A percentile compares a stretch with the other conserved stretches of the same genome.
phyloP scores from a whole-genome alignment of 2,329 filamentous ascomycete genomes.

The Pestalotiopsis fici region DNA sequence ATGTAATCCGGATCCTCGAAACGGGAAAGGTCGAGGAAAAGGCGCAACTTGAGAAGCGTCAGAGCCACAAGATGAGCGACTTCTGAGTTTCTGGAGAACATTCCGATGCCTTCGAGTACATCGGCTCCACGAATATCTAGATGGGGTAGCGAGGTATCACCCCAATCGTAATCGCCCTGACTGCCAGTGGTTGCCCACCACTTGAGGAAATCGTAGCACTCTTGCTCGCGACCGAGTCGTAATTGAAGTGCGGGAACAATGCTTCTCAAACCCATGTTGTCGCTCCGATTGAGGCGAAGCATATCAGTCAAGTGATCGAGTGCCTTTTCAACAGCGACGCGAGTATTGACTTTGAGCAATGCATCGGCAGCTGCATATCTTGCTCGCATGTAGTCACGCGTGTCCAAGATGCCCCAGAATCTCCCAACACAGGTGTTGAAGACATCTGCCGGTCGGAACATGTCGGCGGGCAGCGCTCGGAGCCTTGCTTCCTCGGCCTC shows the following conservation, averaged over 20 bases:
- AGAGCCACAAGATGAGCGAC: background rate
- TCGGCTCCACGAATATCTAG: constrained; percentile 21
- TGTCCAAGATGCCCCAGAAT: constrained; percentile 43
- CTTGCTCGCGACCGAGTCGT: constrained; percentile 49
- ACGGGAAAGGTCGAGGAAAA: background rate
- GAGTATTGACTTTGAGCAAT: constrained; percentile 32
- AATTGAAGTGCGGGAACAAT: constrained; percentile 42
- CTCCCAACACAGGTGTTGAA: constrained; percentile 39
- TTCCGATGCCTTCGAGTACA: background rate
- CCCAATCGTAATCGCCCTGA: constrained; percentile 33
- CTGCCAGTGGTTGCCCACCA: constrained; percentile 26
- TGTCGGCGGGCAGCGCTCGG: constrained; percentile 28
- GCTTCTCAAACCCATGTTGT: constrained; percentile 44
- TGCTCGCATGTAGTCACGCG: constrained; percentile 45
- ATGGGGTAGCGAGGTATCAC: constrained; percentile 27
- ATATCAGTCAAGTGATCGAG: constrained; percentile 43
- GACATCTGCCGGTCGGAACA: constrained; percentile 26
- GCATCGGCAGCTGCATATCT: constrained; percentile 31
- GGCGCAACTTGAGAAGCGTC: constrained; percentile 1
- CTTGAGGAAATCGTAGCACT: constrained; percentile 46
- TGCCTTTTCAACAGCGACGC: constrained; percentile 34
- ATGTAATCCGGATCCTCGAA: background rate
- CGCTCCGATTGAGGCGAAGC: constrained; percentile 42
- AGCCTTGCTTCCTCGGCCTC: constrained; percentile 38
- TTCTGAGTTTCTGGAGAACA: background rate